Evolutionary conservation across 768 basidiomycete genomes (phyloP).

Genomic region (Harrya chromipes): DNA sequence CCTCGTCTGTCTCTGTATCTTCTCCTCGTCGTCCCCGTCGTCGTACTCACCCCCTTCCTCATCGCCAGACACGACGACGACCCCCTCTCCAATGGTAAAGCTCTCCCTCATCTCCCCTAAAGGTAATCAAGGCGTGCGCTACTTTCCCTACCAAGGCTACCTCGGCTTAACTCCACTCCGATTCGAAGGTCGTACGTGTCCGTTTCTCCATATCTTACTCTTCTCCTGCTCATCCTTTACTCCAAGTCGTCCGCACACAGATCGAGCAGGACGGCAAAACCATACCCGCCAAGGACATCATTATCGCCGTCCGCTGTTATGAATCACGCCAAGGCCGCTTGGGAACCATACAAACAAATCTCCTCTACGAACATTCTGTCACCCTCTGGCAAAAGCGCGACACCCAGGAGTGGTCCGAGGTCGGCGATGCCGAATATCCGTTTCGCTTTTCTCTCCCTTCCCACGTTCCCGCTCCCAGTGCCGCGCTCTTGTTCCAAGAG

Average conservation of each 20-base stretch:
- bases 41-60: conserved; percentile 16
- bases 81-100: conserved; percentile 54
- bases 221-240: not conserved
- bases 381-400: conserved; percentile 68
- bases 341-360: conserved; percentile 53
- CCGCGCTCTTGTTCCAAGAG: conserved; percentile 63
- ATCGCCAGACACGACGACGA: conserved; percentile 12
- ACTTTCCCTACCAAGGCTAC: conserved; percentile 74
- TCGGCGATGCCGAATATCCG: conserved; percentile 65
- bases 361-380: conserved; percentile 65
- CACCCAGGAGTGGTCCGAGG: conserved; percentile 51
- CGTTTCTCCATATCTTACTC: conserved; percentile 1
- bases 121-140: conserved; percentile 66
- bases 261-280: conserved; percentile 68
- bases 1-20: conserved; percentile 16
- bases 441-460: conserved; percentile 70
- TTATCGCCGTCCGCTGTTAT: conserved; percentile 79
- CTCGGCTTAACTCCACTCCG: conserved; percentile 78
- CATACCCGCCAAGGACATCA: conserved; percentile 62
- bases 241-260: conserved; percentile 63
- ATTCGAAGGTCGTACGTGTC: conserved; percentile 66
- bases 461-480: conserved; percentile 61
- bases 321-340: conserved; percentile 68
- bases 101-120: conserved; percentile 63
- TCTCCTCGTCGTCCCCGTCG: conserved; percentile 15